Base-by-base conservation (phyloP, 2,329 filamentous ascomycete species). In the Colletotrichum sublineola region DNA sequence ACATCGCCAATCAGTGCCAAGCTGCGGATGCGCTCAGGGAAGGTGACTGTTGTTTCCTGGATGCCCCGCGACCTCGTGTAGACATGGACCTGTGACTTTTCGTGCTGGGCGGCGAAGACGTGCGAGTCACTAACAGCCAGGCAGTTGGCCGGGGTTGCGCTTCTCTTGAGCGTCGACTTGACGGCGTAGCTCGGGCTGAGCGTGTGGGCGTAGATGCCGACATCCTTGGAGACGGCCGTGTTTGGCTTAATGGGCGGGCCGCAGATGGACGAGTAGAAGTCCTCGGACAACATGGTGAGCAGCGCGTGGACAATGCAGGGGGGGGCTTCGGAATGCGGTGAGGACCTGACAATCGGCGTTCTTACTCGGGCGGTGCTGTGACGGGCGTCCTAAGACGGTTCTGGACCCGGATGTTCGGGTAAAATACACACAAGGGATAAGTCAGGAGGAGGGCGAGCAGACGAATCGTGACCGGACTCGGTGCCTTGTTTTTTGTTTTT, bases 81-180 rank as follows among this genome's bases (percentile, higher is more conserved):
- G 67, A 99, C 94, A 82, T 98, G 94, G 1, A 99, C 89, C 53
- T 97, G 93, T 0, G 95, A 94, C 82, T 97, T 98, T 75, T 95
- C 95, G 62, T 93, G 88, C 81, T 99, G 96, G 5, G 94, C 96
- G 5, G 95, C 93, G 80, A 97, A 99, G 58, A 98, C 87, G 80
- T 99, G 96, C 29, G 92, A 92, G 56, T 89, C 86, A 81, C 89
- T 97, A 76, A 95, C 88, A 40, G 94, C 95, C 67, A 99, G 85
- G 77, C 94, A 92, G 81, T 96, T 94, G 70, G 88, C 85, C 36
- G 92, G 88, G n/a, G 92, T 91, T 20, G 94, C 93, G 85, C 94
- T 97, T 84, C 97, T 98, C 87, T 98, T 98, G 87, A 96, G 95
- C 60, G 92, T 89, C 74, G 90, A 86, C 78, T 92, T 92, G 79